Conservation (phyloP, 2,329 filamentous ascomycete species). For the Epichloe amarillans region DNA sequence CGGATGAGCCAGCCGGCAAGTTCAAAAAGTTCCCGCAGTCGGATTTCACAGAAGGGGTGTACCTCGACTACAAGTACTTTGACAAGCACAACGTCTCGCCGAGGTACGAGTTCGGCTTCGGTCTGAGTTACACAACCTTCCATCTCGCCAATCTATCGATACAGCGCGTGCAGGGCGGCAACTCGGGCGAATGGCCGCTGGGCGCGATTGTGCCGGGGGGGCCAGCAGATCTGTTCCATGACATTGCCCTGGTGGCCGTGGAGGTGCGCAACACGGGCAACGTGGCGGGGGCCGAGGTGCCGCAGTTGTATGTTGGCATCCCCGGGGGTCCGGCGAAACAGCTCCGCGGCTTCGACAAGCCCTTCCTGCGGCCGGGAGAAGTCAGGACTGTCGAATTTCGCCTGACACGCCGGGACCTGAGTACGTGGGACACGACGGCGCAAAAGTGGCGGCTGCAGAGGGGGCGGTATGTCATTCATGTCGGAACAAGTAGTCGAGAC, state of each 20-base stretch:
- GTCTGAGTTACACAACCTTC: slow-evolving; percentile 43
- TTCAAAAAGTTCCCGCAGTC: slow-evolving; percentile 39
- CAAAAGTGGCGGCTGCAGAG: slow-evolving; percentile 46
- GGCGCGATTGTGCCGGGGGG: slow-evolving; percentile 32
- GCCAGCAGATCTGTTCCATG: slow-evolving; percentile 33
- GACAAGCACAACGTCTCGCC: slow-evolving; percentile 33
- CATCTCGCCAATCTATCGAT: slow-evolving; percentile 30
- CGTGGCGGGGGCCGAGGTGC: slow-evolving; percentile 31
- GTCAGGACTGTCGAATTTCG: slow-evolving; percentile 33
- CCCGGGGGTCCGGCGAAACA: slow-evolving; percentile 39
- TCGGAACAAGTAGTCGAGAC: slow-evolving; percentile 34
- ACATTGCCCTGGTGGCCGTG: slow-evolving; percentile 24
- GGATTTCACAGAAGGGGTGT: slow-evolving; percentile 37
- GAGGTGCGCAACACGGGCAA: slow-evolving; percentile 29
- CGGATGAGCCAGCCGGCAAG: slow-evolving; percentile 30
- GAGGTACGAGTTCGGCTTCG: slow-evolving; percentile 43
- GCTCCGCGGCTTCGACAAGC: slow-evolving; percentile 55
- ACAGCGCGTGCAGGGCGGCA: slow-evolving; percentile 8
- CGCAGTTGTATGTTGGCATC: slow-evolving; percentile 35
- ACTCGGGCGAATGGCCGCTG: slow-evolving; percentile 23
- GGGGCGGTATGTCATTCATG: slow-evolving; percentile 30
- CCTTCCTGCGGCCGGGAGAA: slow-evolving; percentile 31
- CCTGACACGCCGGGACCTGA: slow-evolving; percentile 50
- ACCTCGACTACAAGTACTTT: slow-evolving; percentile 42
- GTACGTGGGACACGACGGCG: slow-evolving; percentile 47